Evolutionary conservation across 2,329 filamentous ascomycete species (phyloP).

Genomic region (Ophiocordyceps camponoti-saundersi): DNA sequence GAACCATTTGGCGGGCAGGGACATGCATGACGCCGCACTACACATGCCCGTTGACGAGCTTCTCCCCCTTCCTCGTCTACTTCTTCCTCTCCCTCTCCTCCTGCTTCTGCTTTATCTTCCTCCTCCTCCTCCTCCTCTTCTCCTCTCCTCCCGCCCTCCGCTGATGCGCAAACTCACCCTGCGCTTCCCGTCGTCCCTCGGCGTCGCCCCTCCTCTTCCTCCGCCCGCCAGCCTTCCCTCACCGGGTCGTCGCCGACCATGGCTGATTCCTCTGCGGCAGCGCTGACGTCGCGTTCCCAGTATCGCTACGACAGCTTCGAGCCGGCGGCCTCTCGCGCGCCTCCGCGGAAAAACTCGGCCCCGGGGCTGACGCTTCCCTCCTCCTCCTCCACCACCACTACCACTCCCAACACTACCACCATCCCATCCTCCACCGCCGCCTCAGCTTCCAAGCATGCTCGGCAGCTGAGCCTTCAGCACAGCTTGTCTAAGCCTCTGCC

Average conservation of each 20-base stretch:
- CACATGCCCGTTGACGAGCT: too few species aligned
- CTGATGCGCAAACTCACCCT: too few species aligned
- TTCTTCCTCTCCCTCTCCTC: too few species aligned
- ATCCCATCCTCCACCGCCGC: conserved; percentile 2
- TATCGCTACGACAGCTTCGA: not conserved
- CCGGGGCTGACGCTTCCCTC: conserved; percentile 16
- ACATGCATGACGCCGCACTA: too few species aligned
- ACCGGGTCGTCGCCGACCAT: not conserved
- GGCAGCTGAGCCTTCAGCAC: conserved; percentile 35
- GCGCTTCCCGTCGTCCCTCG: not conserved
- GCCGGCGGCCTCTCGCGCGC: not conserved
- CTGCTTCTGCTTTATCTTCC: too few species aligned
- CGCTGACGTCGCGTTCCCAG: not conserved
- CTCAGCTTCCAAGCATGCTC: conserved; percentile 26
- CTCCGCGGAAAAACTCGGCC: conserved; percentile 14
- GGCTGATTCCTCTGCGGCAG: not conserved
- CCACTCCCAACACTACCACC: conserved; percentile 2
- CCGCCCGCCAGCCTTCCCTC: not conserved
- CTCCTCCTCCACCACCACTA: conserved; percentile 3
- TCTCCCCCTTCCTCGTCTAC: too few species aligned
- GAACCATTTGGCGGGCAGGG: too few species aligned
- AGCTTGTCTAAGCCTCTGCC: conserved; percentile 42
- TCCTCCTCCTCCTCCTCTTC: too few species aligned
- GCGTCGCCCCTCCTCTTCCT: not conserved
- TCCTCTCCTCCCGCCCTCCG: too few species aligned